phyloP scores from a whole-genome alignment of 345 rosid genomes.

The Garcia nutans region DNA sequence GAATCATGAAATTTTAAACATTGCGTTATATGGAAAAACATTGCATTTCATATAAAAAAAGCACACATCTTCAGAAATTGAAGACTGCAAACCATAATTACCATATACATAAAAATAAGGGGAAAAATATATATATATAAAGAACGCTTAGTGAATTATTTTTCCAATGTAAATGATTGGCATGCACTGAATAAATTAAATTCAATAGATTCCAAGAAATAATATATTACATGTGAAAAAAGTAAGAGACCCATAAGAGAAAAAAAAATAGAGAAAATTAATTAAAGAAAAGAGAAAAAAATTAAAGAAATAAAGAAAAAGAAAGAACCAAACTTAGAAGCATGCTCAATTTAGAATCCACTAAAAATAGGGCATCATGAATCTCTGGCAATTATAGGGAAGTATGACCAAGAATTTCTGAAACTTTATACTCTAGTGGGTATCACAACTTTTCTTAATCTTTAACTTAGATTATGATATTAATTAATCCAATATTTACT shows the following conservation, averaged over 20 bases:
- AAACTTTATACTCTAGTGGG: slow-evolving; percentile 13
- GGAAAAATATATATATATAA: no score
- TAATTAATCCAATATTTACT: slow-evolving; percentile 17
- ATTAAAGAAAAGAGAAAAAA: slow-evolving; percentile 16
- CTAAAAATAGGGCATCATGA: slow-evolving; percentile 22
- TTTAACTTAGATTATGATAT: slow-evolving; percentile 8
- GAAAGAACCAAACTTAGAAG: slow-evolving; percentile 4
- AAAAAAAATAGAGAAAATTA: slow-evolving; percentile 1
- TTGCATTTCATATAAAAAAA: no score
- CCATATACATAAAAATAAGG: background rate
- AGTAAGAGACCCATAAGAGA: slow-evolving; percentile 23
- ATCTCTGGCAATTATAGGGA: slow-evolving; percentile 18
- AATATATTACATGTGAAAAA: slow-evolving; percentile 51
- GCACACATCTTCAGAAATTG: no score
- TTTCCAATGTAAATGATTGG: slow-evolving; percentile 24
- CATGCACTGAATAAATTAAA: slow-evolving; percentile 27
- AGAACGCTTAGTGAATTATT: slow-evolving; percentile 11
- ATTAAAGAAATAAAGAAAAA: slow-evolving; percentile 29
- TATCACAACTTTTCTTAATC: slow-evolving; percentile 15
- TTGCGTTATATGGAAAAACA: no score
- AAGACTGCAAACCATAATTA: background rate
- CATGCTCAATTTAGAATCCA: slow-evolving; percentile 28
- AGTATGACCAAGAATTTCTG: background rate
- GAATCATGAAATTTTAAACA: no score
- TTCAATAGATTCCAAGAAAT: slow-evolving; percentile 24